Percentiles rank a stretch among this genome's conserved stretches.
Evolutionary conservation across 2,329 filamentous ascomycete genomes (phyloP).

Genomic region (Talaromyces sp.): DNA sequence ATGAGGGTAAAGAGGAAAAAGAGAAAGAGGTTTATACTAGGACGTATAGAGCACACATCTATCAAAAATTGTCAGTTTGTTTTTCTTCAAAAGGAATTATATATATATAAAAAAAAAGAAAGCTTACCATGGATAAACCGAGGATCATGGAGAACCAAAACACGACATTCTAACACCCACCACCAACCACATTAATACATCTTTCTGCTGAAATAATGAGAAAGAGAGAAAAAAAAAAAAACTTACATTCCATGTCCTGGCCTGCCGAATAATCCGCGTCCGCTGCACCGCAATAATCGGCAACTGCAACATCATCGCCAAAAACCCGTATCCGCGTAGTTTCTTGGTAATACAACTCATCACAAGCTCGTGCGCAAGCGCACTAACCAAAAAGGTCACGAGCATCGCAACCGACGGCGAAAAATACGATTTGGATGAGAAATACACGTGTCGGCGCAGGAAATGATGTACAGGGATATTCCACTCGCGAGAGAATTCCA

Average conservation of each 20-base stretch:
- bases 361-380: slow-evolving; percentile 87
- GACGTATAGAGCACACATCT: slow-evolving; percentile 60
- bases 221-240: neutral
- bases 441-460: slow-evolving; percentile 90
- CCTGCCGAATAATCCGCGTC: slow-evolving; percentile 68
- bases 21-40: slow-evolving; percentile 40
- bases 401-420: slow-evolving; percentile 74
- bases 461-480: slow-evolving; percentile 97
- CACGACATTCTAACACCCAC: slow-evolving; percentile 58
- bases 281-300: slow-evolving; percentile 91
- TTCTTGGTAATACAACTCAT: slow-evolving; percentile 99
- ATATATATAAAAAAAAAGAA: neutral
- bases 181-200: neutral
- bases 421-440: slow-evolving; percentile 70
- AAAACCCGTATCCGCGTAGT: slow-evolving; percentile 85
- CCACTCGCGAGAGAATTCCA: slow-evolving; percentile 95
- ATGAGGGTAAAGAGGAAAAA: neutral
- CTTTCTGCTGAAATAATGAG: neutral
- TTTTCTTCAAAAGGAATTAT: slow-evolving; percentile 3
- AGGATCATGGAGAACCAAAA: slow-evolving; percentile 93
- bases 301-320: slow-evolving; percentile 94
- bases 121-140: slow-evolving; percentile 70
- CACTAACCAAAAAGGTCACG: slow-evolving; percentile 87
- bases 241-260: slow-evolving; percentile 67
- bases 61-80: neutral